A percentile compares a stretch with the other conserved stretches of the same genome.
phyloP scores from a whole-genome alignment of 257 asterid species.

The Petunia axillaris region DNA sequence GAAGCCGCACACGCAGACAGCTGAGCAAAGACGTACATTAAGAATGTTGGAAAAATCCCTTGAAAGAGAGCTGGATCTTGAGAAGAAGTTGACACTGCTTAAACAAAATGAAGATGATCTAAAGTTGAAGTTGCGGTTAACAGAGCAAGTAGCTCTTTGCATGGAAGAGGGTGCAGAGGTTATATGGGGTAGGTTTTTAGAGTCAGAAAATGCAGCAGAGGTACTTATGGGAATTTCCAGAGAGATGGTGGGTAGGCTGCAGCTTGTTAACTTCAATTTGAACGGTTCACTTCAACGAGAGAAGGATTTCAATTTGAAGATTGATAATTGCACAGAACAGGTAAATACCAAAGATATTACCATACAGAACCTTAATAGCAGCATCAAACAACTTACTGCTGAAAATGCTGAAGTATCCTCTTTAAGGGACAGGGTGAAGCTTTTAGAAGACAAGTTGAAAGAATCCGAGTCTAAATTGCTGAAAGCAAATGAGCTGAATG shows the following conservation, averaged over 20 bases:
- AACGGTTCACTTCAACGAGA: slow-evolving; percentile 49
- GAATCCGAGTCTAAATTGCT: slow-evolving; percentile 38
- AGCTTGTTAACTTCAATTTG: slow-evolving; percentile 37
- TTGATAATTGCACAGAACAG: slow-evolving; percentile 49
- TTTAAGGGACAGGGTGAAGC: slow-evolving; percentile 51
- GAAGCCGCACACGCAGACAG: slow-evolving; percentile 51
- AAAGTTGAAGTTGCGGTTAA: slow-evolving; percentile 55
- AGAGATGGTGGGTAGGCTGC: slow-evolving; percentile 63
- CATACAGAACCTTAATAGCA: slow-evolving; percentile 47
- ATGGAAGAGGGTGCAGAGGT: slow-evolving; percentile 97
- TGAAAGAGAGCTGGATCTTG: slow-evolving; percentile 76
- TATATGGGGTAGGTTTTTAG: slow-evolving; percentile 82
- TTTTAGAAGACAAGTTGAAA: slow-evolving; percentile 53
- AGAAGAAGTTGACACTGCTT: slow-evolving; percentile 60
- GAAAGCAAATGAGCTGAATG: slow-evolving; percentile 35
- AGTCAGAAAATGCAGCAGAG: slow-evolving; percentile 78
- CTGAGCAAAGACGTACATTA: slow-evolving; percentile 57
- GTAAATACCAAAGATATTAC: slow-evolving; percentile 49
- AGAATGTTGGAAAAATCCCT: slow-evolving; percentile 80
- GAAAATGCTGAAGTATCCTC: slow-evolving; percentile 55
- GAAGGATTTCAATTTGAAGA: slow-evolving; percentile 40
- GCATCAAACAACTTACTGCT: slow-evolving; percentile 37
- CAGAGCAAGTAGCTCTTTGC: slow-evolving; percentile 70
- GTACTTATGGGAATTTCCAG: slow-evolving; percentile 78
- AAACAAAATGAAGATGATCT: slow-evolving; percentile 86